phyloP scores from a whole-genome alignment of 208 protist genomes.

The Trypanosoma cruzi region DNA sequence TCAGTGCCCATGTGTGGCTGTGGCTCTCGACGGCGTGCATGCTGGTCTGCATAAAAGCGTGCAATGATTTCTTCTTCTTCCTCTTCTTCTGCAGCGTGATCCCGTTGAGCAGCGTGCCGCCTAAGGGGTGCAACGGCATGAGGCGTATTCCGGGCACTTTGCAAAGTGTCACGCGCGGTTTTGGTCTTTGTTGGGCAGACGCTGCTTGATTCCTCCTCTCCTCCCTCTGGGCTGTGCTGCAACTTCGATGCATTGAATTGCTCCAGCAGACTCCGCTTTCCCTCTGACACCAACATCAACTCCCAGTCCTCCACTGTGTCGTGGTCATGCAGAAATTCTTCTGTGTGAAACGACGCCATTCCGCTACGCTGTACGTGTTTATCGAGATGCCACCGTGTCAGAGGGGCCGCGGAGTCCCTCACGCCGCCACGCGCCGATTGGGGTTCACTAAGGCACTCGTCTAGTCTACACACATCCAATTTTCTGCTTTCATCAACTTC shows the following conservation, averaged over 20 bases:
- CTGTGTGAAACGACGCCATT: not conserved
- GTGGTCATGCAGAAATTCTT: not conserved
- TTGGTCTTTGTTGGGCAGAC: not conserved
- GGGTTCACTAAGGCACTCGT: not conserved
- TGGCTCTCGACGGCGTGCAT: not conserved
- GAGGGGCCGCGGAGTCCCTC: not conserved
- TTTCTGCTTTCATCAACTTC: not conserved
- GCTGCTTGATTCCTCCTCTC: not conserved
- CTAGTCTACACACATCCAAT: not conserved
- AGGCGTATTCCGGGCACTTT: not conserved
- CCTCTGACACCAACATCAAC: not conserved
- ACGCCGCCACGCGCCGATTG: not conserved
- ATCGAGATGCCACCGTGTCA: not conserved
- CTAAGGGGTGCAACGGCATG: not conserved
- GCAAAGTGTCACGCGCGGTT: not conserved
- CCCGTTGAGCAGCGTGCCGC: not conserved
- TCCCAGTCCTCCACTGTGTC: not conserved
- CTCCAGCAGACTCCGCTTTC: not conserved
- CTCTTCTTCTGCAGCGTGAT: slow-evolving; percentile 1
- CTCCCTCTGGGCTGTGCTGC: not conserved
- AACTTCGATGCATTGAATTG: not conserved
- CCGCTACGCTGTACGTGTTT: not conserved
- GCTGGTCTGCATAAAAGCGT: slow-evolving; percentile 8
- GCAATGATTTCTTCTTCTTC: slow-evolving; percentile 13
- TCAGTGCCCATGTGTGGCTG: not conserved